These are phyloP conservation scores for Rhizopogon vinicolor DNA, from an alignment of 768 basidiomycete species.

Conservation along the genomic window DNA sequence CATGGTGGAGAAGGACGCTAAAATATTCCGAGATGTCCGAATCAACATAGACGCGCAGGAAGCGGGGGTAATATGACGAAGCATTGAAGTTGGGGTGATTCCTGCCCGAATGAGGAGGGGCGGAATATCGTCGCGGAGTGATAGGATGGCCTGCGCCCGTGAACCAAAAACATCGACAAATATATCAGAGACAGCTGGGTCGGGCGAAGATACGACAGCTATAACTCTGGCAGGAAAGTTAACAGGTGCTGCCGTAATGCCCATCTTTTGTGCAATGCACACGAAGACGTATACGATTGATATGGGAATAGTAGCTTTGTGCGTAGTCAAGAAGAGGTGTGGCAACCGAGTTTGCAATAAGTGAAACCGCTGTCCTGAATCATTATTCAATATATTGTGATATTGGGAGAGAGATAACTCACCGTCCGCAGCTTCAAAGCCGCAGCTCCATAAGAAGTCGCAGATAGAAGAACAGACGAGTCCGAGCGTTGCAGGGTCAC, in stretches of 20 bases:
- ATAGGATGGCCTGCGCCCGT: slow-evolving; percentile 26
- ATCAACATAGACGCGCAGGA: slow-evolving; percentile 33
- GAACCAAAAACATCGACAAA: slow-evolving; percentile 48
- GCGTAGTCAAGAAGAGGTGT: slow-evolving; percentile 47
- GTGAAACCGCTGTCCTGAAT: slow-evolving; percentile 34
- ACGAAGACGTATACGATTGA: slow-evolving; percentile 58
- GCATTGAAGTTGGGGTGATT: slow-evolving; percentile 13
- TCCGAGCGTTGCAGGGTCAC: slow-evolving; percentile 22
- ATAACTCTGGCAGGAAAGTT: slow-evolving; percentile 55
- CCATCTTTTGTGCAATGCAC: slow-evolving; percentile 46
- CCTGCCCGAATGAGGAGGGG: slow-evolving; percentile 22
- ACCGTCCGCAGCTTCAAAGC: slow-evolving; percentile 43
- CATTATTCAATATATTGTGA: not conserved
- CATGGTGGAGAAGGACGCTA: slow-evolving; percentile 25
- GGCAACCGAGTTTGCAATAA: slow-evolving; percentile 53
- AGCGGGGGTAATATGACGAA: slow-evolving; percentile 24
- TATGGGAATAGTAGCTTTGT: slow-evolving; percentile 52
- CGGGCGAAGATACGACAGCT: slow-evolving; percentile 40
- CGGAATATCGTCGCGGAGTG: slow-evolving; percentile 33
- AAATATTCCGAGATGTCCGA: slow-evolving; percentile 36
- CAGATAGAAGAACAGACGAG: slow-evolving; percentile 41
- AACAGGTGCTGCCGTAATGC: slow-evolving; percentile 46
- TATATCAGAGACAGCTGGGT: slow-evolving; percentile 30
- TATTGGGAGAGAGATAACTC: slow-evolving; percentile 9
- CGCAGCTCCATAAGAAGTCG: slow-evolving; percentile 43